Base-by-base conservation (phyloP, 805 yeast genomes). In the Candida coquimbonensis region DNA sequence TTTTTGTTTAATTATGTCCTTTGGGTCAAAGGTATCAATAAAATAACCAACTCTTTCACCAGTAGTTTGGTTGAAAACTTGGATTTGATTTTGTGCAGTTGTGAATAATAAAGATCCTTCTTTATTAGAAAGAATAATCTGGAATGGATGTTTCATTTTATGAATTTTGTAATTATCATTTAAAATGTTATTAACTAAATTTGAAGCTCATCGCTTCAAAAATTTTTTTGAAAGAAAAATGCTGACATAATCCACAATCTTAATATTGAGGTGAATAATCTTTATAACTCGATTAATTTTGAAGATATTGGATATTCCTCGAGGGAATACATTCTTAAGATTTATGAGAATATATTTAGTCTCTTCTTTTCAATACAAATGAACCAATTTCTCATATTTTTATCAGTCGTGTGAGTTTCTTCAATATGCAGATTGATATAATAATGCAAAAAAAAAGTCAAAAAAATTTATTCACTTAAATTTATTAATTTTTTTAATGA, bases 131-230 rank as follows among this genome's bases (percentile, higher is more conserved):
- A 72, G 55, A 3, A 80, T 60, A 34, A 77, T 68, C 57, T 84
- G 91, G 58, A 80, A 77, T 16, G 93, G 93, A 56, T 86, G 90
- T 54, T 80, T 80, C 79, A 82, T 16, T 3, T 31, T 25, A 7
- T n/a, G 24, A 9, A 11, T 19, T 19, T 19, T 14, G 11, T 7
- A 7, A 29, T 2, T 29, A 12, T 29, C n/a, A 5, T 36, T 4
- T 9, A 16, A 5, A 19, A 7, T 19, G 13, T 34, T 34, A 17
- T 17, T 4, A 4, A 9, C 12, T 11, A 29, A 8, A 13, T 8
- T 24, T n/a, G 33, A 43, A 41, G 36, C 45, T 44, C 48, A 44
- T 44, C 47, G 32, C 47, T 11, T 29, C 12, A 36, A 36, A 36
- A 42, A 29, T 14, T 27, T 19, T 36, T 36, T 36, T 9, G 14